phyloP scores from a whole-genome alignment of 345 rosid genomes.

The Kandelia obovata region DNA sequence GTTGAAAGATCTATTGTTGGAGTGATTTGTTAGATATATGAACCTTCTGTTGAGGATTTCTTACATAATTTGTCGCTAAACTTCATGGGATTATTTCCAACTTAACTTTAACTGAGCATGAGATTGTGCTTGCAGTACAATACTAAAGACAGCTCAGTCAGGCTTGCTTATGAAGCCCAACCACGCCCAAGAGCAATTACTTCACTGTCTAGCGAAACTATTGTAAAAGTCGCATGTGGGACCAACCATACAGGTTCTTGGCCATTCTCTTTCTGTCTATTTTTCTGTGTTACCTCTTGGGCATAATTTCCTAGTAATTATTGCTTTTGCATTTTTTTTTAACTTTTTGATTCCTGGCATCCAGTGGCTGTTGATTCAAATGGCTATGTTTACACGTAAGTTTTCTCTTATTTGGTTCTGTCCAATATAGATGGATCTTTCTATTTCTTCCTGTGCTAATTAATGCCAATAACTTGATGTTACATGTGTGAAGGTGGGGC shows the following conservation, averaged over 20 bases:
- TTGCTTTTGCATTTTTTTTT: conserved; percentile 5
- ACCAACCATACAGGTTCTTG: conserved; percentile 84
- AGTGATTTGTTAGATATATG: neutral
- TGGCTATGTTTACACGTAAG: conserved; percentile 97
- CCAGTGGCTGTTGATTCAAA: conserved; percentile 88
- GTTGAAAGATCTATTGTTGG: neutral
- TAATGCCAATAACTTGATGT: conserved; percentile 17
- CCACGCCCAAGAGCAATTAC: conserved; percentile 83
- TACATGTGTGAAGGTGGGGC: conserved; percentile 73
- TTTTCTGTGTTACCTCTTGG: neutral
- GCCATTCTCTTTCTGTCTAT: neutral
- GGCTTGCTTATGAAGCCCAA: conserved; percentile 90
- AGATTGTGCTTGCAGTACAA: conserved; percentile 60
- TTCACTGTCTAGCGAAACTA: conserved; percentile 70
- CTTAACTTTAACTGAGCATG: neutral
- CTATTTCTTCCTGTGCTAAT: conserved; percentile 10
- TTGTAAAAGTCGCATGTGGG: conserved; percentile 95
- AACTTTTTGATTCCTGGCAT: conserved; percentile 9
- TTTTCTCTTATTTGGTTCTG: conserved; percentile 6
- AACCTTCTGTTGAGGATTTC: neutral
- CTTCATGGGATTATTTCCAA: neutral
- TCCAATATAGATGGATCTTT: conserved; percentile 3
- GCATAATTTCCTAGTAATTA: conserved; percentile 1
- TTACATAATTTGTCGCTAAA: neutral
- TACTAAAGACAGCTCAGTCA: conserved; percentile 87